Conservation (phyloP, 805 yeast genomes). For the Nakazawaea peltata region DNA sequence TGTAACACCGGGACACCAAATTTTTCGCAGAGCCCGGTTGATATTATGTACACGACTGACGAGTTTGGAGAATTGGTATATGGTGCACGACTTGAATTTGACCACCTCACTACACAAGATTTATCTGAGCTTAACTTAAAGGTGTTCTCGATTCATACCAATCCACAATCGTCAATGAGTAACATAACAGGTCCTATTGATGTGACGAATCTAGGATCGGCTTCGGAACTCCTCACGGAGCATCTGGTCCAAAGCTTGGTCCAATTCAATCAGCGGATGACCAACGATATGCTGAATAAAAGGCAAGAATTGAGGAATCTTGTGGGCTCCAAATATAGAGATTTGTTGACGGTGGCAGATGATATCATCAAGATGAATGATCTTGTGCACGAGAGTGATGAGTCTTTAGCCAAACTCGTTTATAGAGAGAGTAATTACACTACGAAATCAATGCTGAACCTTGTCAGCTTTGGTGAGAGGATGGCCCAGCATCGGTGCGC, state of each 20-base stretch:
- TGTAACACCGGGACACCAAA: too few relatives aligned
- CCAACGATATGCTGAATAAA: slow-evolving; percentile 15
- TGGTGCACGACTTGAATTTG: too few relatives aligned
- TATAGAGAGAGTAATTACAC: slow-evolving; percentile 21
- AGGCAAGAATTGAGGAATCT: slow-evolving; percentile 19
- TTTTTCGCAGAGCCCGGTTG: too few relatives aligned
- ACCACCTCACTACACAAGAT: too few relatives aligned
- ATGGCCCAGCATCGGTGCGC: slow-evolving; percentile 5
- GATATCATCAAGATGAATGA: slow-evolving; percentile 26
- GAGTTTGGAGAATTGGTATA: too few relatives aligned
- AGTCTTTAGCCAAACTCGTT: slow-evolving; percentile 18
- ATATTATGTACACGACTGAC: too few relatives aligned
- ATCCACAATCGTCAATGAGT: too few relatives aligned
- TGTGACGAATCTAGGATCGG: neutral
- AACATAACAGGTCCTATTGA: too few relatives aligned
- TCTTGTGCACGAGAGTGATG: slow-evolving; percentile 17
- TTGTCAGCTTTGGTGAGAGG: slow-evolving; percentile 14
- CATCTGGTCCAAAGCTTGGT: slow-evolving; percentile 22
- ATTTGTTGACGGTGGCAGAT: slow-evolving; percentile 27
- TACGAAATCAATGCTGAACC: slow-evolving; percentile 13
- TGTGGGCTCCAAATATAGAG: slow-evolving; percentile 27
- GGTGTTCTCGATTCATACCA: too few relatives aligned
- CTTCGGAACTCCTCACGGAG: slow-evolving; percentile 19
- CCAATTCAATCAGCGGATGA: slow-evolving; percentile 14
- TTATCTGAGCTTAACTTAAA: too few relatives aligned